Base-by-base conservation (phyloP, 1,139 yeast genomes). In the Yarrowia galli region DNA sequence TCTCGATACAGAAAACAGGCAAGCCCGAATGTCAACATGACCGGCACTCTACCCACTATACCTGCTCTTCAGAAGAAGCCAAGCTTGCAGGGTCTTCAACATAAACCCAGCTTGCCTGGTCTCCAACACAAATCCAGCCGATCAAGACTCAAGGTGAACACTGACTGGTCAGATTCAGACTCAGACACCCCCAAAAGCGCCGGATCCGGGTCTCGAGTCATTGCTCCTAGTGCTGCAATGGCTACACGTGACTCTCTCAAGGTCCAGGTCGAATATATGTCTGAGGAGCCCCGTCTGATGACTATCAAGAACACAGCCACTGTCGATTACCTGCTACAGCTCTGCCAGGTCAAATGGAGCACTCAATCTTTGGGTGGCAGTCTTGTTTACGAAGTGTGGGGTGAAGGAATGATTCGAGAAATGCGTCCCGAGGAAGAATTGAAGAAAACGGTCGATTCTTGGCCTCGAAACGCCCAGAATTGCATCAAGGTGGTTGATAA, bases 331-430 rank as follows among this genome's bases (percentile, higher is more conserved):
- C 46, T 61, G 54, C 16, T 61, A 38, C 66, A 61, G 25, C 45
- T 61, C 13, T 61, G 66, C 25, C 54, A 61, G 38, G 56, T 48
- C 35, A 61, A 61, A 9, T 58, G 49, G 51, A 58, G 64, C 32
- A 58, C 64, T 4, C 32, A 36, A 7, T 20, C 51, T 9, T 40
- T 58, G 5, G 61, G 61, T 2, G 61, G 61, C 10, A 43, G 38
- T 22, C 56, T 46, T 7, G 66, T 61, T 16, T 61, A 61, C 25
- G 66, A 61, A 8, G 46, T 61, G 10, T 61, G 66, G 66, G 56
- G 49, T 1, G 66, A 46, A 6, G 66, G 66, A 2, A 61, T 61
- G 54, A 35, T 46, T 13, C 66, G 66, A 6, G 66, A 46, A 23
- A 35, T 61, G 66, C 23, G 38, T 1, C 66, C 56, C 15, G 56